phyloP scores from a whole-genome alignment of 2,329 filamentous ascomycete genomes.

The Aspergillus brunneoviolaceus region DNA sequence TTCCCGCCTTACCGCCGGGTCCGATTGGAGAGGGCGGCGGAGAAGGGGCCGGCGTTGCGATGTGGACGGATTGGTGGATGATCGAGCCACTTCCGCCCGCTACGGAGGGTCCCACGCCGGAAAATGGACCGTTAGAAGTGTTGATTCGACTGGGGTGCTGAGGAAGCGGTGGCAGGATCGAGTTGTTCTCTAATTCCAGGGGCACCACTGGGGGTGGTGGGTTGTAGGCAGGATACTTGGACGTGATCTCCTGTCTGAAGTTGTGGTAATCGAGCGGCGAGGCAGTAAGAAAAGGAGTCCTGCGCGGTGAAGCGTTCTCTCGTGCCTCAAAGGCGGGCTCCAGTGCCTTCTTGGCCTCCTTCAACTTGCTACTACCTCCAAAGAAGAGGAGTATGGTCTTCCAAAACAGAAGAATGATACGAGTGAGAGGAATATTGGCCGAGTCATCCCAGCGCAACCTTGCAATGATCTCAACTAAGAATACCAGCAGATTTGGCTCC shows the following conservation, averaged over 20 bases:
- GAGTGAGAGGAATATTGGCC: constrained; percentile 56
- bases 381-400: constrained; percentile 86
- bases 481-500: constrained; percentile 67
- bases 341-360: constrained; percentile 70
- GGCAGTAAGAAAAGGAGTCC: constrained; percentile 80
- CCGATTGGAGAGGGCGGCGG: constrained; percentile 88
- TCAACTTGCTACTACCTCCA: constrained; percentile 72
- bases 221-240: constrained; percentile 95
- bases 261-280: constrained; percentile 94
- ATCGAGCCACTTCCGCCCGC: constrained; percentile 63
- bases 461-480: constrained; percentile 67
- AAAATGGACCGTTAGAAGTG: constrained; percentile 62
- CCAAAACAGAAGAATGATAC: constrained; percentile 84
- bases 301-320: constrained; percentile 49
- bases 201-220: constrained; percentile 81
- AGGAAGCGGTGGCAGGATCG: constrained; percentile 79
- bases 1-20: constrained; percentile 81
- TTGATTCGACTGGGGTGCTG: constrained; percentile 67
- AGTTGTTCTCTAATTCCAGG: constrained; percentile 85
- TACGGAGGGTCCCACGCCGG: constrained; percentile 52
- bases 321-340: constrained; percentile 53
- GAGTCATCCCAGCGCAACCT: constrained; percentile 69
- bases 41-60: constrained; percentile 95
- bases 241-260: constrained; percentile 94
- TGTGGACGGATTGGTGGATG: constrained; percentile 92